Base-by-base conservation (phyloP, 176 grass and related monocot species). In the Phoenix roebelenii region DNA sequence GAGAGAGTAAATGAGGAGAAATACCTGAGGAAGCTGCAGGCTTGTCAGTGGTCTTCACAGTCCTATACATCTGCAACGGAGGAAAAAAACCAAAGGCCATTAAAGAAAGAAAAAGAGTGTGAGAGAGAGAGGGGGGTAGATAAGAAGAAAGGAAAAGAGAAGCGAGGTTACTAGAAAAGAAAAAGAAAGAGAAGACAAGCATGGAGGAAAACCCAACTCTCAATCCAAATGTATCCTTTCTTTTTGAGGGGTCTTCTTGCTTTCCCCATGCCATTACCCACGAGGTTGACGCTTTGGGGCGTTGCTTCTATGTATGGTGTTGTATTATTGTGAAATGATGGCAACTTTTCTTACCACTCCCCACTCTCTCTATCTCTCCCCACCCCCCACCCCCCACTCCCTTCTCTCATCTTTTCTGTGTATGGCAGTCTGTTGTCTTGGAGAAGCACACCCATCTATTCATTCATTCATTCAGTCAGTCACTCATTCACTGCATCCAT, bases 51-150 rank as follows among this genome's bases (percentile, higher is more conserved):
- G 73, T 66, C 52, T 76, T 76, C 64, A 76, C 73, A 60, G 73
- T 76, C 51, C 73, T 76, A 59, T 76, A 76, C 73, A 76, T 76
- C 73, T 76, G 52, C 73, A 29, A 61, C 60, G 55, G 18, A 48
- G 35, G 25, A 61, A 72, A 61, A 72, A 22, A 72, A 71, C 14
- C 24, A 30, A 72, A 72, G 18, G 62, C 23, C 50, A 5, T 7
- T 7, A 16, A 52, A 17, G 15, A 7, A 49, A 52, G 22, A 64
- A 48, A 25, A 3, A 25, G 24, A 25, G 24, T 1, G 24, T 1
- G 26, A n/a, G 15, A 66, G 16, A 12, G 15, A 19, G 50, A 7
- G 7, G 15, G 17, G 35, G 35, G 10, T 44, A 12, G 9, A 44
- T 44, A 44, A 44, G 35, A 44, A 44, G 35, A 44, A 44, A 14